Evolutionary conservation across 495 filamentous ascomycete genomes (phyloP), one percentile per base, ranked within the genome.

Genomic region (Neurospora sp.): DNA sequence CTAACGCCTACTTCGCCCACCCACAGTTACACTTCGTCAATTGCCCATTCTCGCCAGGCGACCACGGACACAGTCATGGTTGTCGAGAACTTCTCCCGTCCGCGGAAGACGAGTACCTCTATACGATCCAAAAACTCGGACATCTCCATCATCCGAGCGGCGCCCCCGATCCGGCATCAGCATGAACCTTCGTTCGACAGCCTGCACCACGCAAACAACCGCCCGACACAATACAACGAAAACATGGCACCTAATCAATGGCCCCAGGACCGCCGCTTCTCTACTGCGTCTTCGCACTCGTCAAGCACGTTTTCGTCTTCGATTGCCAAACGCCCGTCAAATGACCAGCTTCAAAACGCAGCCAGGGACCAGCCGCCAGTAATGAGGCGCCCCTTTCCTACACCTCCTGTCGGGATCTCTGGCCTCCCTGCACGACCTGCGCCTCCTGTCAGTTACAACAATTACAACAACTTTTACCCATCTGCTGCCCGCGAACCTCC

Each of bases 21-120:
- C 54, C 54, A 66, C 27, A 66, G 54, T 9, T 35, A 66, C 54
- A 66, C 54, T 10, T 66, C 54, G 27, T 66, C 54, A 37, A 66
- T 66, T 66, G 54, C 27, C 54, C 54, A 35, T 66, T 66, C 54
- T 31, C 54, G 54, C 54, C 54, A 35, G 70, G 46, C 75, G 77
- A 27, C 75, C 75, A 41, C 69, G 71, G 71, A 76, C 70, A n/a
- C 72, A 75, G 74, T 54, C 38, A 73, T 77, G 76, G 74, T 70
- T 38, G 80, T 85, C 70, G 86, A 87, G 74, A 88, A 87, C 75
- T 87, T 88, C 75, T 87, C 86, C 3, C 82, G 87, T 46, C 85
- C 85, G 54, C 77, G 86, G 44, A 85, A 85, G 70, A 76, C 84
- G 9, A 88, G 85, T 71, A 27, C 11, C 4, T 31, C 48, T 14